Evolutionary conservation across 441 rosid species (phyloP).

Genomic region (Bruguiera hainesii): DNA sequence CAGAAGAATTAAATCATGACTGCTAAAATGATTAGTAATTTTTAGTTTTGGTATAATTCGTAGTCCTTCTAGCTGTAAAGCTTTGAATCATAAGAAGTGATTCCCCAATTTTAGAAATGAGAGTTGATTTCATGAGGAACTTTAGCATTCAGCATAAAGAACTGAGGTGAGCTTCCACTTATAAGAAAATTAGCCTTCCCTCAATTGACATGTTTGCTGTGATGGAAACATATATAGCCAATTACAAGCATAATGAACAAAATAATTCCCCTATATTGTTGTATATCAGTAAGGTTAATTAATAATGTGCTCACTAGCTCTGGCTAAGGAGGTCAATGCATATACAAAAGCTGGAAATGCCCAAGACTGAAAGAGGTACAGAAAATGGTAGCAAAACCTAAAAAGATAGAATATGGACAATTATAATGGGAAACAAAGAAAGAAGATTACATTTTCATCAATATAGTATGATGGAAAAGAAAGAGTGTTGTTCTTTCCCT

Average conservation of each 20-base stretch:
- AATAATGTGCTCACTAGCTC: background rate
- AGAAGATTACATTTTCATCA: constrained; percentile 77
- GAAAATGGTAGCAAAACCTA: constrained; percentile 10
- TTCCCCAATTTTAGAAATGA: constrained; percentile 9
- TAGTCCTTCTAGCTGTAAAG: background rate
- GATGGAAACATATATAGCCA: background rate
- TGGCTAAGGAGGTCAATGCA: background rate
- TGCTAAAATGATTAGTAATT: constrained; percentile 5
- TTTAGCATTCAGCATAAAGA: background rate
- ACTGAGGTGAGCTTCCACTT: constrained; percentile 5
- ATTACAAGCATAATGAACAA: constrained; percentile 10
- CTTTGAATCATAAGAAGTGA: constrained; percentile 8
- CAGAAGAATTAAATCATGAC: constrained; percentile 33
- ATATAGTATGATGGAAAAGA: constrained; percentile 93
- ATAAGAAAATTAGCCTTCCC: constrained; percentile 4
- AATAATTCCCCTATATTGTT: background rate
- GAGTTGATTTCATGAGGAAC: constrained; percentile 1
- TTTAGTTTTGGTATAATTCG: background rate
- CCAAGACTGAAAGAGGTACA: background rate
- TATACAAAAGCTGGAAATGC: constrained; percentile 1
- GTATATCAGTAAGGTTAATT: background rate
- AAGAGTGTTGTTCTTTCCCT: constrained; percentile 61
- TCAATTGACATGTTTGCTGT: background rate
- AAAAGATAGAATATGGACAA: constrained; percentile 22
- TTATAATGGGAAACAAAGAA: constrained; percentile 4